Base-by-base conservation (phyloP, 2,329 filamentous ascomycete species). In the Huntiella savannae region DNA sequence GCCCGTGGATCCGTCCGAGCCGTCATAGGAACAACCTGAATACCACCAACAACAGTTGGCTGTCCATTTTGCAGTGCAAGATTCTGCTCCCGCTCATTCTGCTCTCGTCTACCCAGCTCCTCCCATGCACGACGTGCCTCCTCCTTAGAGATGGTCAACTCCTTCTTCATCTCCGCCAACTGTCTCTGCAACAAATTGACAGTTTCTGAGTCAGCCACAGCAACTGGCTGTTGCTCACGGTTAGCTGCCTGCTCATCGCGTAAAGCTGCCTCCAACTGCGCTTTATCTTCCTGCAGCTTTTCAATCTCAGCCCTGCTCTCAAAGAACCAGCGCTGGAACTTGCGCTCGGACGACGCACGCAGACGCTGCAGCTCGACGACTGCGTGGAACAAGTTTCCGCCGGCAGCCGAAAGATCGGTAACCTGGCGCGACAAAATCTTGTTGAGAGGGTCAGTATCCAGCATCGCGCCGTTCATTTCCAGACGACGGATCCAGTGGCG, bases 301-400 rank as follows among this genome's bases (percentile, higher is more conserved):
- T 96, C 91, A 53, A 93, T 76, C 54, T 96, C 87, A 32, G 79
- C 73, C 44, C 87, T 73, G 5, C 87, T 94, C 59, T 98, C 91
- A 55, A 93, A 94, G 63, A 96, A 96, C 91, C 91, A 98, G 43
- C 91, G 75, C 62, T 98, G 91, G 55, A 98, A 98, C 59, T 96
- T 96, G 52, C 91, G 78, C 62, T 98, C 91, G 0, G 88, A 96
- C 47, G 86, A 94, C 34, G 91, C 91, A 38, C 91, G 81, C 19
- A 98, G 69, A 28, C 91, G 79, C 60, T 98, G 91, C 40, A 98
- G 67, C 61, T 98, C 91, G 3, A 98, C 91, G 0, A 98, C 87
- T 7, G 91, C 91, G 59, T 98, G 91, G 60, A 98, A 98, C 0
- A 98, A 69, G 55, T 98, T 98, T 4, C 91, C 91, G 10, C 91